Conservation (phyloP, 441 rosid species). For the Arabidopsis lyrata region DNA sequence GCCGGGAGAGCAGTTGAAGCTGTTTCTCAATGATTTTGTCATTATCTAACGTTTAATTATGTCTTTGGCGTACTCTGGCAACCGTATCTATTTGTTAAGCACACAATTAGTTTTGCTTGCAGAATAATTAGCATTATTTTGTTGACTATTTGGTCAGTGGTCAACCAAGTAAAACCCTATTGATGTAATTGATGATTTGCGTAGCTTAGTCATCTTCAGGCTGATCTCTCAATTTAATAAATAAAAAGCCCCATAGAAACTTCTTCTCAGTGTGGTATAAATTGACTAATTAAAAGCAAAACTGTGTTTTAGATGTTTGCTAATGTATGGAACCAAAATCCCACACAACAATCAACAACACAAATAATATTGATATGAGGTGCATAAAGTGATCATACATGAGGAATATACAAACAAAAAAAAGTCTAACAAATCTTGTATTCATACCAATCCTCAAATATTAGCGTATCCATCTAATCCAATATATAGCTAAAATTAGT, state of each 20-base stretch:
- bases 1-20: conserved; percentile 41
- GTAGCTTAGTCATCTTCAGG: conserved; percentile 18
- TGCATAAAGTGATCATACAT: conserved; percentile 3
- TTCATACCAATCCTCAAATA: conserved; percentile 32
- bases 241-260: neutral
- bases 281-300: conserved; percentile 1
- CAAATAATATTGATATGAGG: neutral
- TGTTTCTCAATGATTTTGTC: conserved; percentile 43
- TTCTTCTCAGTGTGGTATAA: conserved; percentile 18
- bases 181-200: conserved; percentile 8
- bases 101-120: conserved; percentile 26
- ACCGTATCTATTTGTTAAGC: conserved; percentile 38
- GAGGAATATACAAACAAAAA: neutral
- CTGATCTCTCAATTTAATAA: conserved; percentile 7
- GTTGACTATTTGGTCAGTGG: conserved; percentile 28
- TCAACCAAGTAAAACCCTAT: conserved; percentile 34
- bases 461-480: conserved; percentile 40
- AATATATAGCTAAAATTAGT: conserved; percentile 38
- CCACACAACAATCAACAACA: neutral
- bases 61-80: conserved; percentile 33
- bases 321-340: neutral
- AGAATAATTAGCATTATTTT: conserved; percentile 12
- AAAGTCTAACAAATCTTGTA: conserved; percentile 33
- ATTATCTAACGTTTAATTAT: conserved; percentile 12
- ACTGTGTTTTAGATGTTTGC: neutral